Evolutionary conservation across 495 filamentous ascomycete species (phyloP), one percentile per base, ranked within the genome.

Genomic region (Annulohypoxylon moriforme): DNA sequence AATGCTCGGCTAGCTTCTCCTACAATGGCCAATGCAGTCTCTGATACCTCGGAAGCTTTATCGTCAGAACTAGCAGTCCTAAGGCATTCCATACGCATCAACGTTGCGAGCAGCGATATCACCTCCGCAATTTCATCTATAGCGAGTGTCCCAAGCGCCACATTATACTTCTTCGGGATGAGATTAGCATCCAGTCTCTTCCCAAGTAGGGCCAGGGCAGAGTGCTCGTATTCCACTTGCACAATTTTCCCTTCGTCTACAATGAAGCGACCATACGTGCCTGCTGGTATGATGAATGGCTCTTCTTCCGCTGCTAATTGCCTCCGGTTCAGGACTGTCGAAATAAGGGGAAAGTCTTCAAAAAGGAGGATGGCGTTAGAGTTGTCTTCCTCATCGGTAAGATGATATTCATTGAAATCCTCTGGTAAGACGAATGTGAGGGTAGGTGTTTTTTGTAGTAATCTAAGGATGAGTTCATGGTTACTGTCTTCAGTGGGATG

Each of bases 361-460:
- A 77, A 80, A 2, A 93, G 80, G 81, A 75, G 65, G 93, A 87
- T 40, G 10, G 79, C 85, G 70, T 94, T 93, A 34, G 86, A 87
- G 72, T 96, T 93, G 50, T 97, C 93, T 69, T 97, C 93, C 75
- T 97, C 94, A 40, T 89, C 87, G 27, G 91, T 87, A 3, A 91
- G 88, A 63, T 89, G 85, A 73, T 97, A 97, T 9, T 86, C 89
- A 27, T 78, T 81, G 73, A 92, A 97, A 49, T 83, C 77, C 0
- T 83, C 75, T 31, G 92, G 89, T 11, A 96, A 78, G 14, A 85
- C 80, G 60, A 94, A 88, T 9, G 95, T 97, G 67, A 97, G 89
- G 5, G 86, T 89, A 4, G 89, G 81, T 65, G 92, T 88, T 53
- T 81, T 84, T 64, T 88, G 83, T 11, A 98, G 79, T 59, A 90